Conservation (phyloP, 2,329 filamentous ascomycete species). For the Pyrenochaeta sp. region DNA sequence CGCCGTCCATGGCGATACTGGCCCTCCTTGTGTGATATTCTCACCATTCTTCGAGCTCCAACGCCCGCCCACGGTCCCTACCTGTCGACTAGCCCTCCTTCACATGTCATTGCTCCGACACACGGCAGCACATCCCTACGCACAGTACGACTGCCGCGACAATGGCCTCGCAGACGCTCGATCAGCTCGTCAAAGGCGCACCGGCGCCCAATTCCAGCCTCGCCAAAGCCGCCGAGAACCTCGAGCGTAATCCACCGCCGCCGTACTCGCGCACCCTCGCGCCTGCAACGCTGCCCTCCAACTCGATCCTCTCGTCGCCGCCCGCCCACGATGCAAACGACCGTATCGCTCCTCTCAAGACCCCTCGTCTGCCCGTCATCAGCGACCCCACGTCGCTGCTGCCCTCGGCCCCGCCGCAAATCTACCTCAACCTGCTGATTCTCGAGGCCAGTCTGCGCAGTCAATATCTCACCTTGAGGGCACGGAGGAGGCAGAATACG, state of each 20-base stretch:
- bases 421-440: conserved; percentile 97
- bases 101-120: conserved; percentile 9
- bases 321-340: conserved; percentile 42
- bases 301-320: conserved; percentile 18
- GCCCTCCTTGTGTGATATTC: too few species aligned
- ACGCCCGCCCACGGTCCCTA: neutral
- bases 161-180: conserved; percentile 60
- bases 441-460: conserved; percentile 92
- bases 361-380: conserved; percentile 48
- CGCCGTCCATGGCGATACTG: too few species aligned
- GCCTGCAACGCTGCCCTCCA: conserved; percentile 14
- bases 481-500: conserved; percentile 87
- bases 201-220: conserved; percentile 66
- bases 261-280: conserved; percentile 18
- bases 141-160: neutral
- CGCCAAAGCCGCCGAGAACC: conserved; percentile 12
- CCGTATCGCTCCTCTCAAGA: conserved; percentile 50
- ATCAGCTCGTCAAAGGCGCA: conserved; percentile 92
- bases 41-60: neutral
- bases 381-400: conserved; percentile 78
- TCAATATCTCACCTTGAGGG: conserved; percentile 89
- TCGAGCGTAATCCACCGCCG: conserved; percentile 24
- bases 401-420: conserved; percentile 91
- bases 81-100: neutral
- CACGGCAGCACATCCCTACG: neutral